phyloP scores from a whole-genome alignment of 805 yeast genomes.

The Pichia eremophila region DNA sequence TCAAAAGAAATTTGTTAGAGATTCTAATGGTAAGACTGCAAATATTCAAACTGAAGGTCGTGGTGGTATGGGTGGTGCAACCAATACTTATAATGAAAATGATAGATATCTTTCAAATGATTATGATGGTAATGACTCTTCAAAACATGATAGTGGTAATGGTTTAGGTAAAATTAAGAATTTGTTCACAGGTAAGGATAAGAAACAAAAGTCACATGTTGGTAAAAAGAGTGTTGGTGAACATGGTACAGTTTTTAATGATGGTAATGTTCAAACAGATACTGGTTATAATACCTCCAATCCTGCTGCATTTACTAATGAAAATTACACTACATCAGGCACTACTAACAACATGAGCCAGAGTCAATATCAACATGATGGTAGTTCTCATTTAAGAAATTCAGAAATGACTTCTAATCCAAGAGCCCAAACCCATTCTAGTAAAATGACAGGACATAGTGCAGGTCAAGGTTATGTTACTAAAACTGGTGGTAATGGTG shows the following conservation, averaged over 20 bases:
- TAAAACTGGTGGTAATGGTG: too few species aligned
- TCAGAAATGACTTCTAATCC: too few species aligned
- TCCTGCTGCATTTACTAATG: not conserved
- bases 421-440: too few species aligned
- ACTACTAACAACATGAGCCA: too few species aligned
- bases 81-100: not conserved
- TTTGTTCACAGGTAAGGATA: not conserved
- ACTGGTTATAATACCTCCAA: not conserved
- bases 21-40: not conserved
- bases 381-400: too few species aligned
- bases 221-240: not conserved
- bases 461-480: too few species aligned
- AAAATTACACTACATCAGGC: too few species aligned
- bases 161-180: not conserved
- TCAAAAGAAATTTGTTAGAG: not conserved
- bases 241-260: not conserved
- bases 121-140: not conserved
- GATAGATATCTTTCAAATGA: not conserved
- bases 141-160: not conserved
- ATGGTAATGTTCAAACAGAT: not conserved
- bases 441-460: not conserved
- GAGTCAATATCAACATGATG: too few species aligned
- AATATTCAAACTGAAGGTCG: not conserved
- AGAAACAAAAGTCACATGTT: not conserved
- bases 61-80: not conserved